Evolutionary conservation across 768 basidiomycete species (phyloP).

Genomic region (Mycena chlorophos): DNA sequence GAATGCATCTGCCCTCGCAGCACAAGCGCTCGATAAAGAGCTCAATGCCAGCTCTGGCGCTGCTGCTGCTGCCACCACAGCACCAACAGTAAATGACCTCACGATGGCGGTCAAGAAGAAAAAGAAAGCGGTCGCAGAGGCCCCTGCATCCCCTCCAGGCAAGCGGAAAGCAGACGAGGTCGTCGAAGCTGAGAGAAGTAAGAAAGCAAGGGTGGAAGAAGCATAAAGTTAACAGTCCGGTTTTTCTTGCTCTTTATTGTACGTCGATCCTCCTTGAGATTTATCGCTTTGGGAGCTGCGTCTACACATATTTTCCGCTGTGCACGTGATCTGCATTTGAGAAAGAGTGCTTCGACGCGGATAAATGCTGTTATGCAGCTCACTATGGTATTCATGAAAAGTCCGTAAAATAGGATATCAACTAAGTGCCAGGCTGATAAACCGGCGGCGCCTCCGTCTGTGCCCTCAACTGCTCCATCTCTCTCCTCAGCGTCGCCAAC

Average conservation of each 20-base stretch:
- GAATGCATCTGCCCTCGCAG: conserved; percentile 68
- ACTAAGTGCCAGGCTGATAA: too few species aligned
- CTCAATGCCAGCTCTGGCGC: conserved; percentile 50
- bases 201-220: conserved; percentile 62
- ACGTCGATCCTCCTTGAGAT: too few species aligned
- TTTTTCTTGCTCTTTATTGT: too few species aligned
- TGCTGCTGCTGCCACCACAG: conserved; percentile 33
- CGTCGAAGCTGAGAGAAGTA: conserved; percentile 46
- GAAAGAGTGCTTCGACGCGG: too few species aligned
- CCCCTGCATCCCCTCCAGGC: conserved; percentile 26
- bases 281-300: too few species aligned
- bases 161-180: conserved; percentile 78
- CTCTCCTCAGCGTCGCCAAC: conserved; percentile 9
- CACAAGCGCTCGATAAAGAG: conserved; percentile 70
- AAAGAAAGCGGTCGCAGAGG: conserved; percentile 48
- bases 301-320: too few species aligned
- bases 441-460: conserved; percentile 11
- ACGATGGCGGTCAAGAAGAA: conserved; percentile 92
- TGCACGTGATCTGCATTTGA: too few species aligned
- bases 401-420: too few species aligned
- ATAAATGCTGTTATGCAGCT: too few species aligned
- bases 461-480: conserved; percentile 11
- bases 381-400: too few species aligned
- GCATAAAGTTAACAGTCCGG: too few species aligned
- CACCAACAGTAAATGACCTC: conserved; percentile 80